Conservation (phyloP, 768 basidiomycete species). For the Porphyrellus cyaneotinctus region DNA sequence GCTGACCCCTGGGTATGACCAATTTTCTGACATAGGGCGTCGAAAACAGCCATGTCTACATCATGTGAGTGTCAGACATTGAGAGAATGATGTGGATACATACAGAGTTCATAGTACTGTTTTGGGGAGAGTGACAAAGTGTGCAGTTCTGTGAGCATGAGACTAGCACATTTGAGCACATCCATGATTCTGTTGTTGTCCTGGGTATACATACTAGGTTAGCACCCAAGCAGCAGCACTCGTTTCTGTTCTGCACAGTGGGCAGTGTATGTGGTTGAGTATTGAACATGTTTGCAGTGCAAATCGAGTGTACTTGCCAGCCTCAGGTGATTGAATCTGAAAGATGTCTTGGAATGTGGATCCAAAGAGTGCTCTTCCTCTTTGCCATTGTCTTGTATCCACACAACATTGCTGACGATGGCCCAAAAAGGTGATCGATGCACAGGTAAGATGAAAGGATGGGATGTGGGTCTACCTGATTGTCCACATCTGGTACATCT, state of each 20-base stretch:
- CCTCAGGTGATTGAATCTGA: constrained; percentile 80
- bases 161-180: constrained; percentile 92
- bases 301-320: constrained; percentile 49
- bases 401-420: constrained; percentile 73
- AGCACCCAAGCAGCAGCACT: not conserved
- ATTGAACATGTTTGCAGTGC: not conserved
- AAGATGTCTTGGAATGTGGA: constrained; percentile 72
- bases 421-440: constrained; percentile 47
- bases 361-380: constrained; percentile 74
- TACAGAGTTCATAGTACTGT: constrained; percentile 98
- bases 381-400: constrained; percentile 39
- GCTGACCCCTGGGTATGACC: too few species aligned
- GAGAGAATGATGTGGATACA: constrained; percentile 19
- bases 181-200: constrained; percentile 98
- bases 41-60: constrained; percentile 97
- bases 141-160: constrained; percentile 94
- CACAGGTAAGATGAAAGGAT: not conserved
- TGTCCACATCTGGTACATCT: constrained; percentile 70
- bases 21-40: constrained; percentile 92
- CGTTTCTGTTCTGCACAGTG: not conserved
- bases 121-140: constrained; percentile 93
- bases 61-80: not conserved
- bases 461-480: constrained; percentile 51
- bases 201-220: constrained; percentile 35
- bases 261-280: too few species aligned